Evolutionary conservation across 2,329 filamentous ascomycete species (phyloP), one percentile per base, ranked within the genome.

Genomic region (Aspergillus glaucus): DNA sequence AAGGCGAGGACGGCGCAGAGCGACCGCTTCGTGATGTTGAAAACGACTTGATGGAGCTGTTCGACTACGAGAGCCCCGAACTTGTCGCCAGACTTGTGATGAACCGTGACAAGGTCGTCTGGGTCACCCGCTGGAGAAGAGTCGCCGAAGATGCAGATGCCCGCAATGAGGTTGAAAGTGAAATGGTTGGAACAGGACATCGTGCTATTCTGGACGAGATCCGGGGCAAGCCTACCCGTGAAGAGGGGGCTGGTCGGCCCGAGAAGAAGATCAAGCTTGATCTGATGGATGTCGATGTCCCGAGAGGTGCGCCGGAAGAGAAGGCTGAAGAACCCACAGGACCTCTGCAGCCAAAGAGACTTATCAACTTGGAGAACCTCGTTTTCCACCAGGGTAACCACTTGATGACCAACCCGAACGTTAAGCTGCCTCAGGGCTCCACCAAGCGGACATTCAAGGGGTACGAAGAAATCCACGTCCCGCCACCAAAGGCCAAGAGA

Each of bases 311-410:
- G 48, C 68, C 63, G 34, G 65, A 73, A 41, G 80, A 86, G 52
- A 12, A 37, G 32, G 28, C 17, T 8, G 78, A 79, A 43, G 67
- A 74, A 19, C 69, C 73, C 24, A 86, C 89, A 44, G 88, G 91
- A 47, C 90, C 89, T 12, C 76, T 98, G 34, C 87, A 93, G 61
- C 93, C 94, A 2, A 85, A 85, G 57, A 88, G 88, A 64, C 74
- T 89, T 41, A 89, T 98, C 66, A 97, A 97, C 65, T 77, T 98
- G 45, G 92, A 98, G 50, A 97, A 97, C 61, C 81, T 98, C 30
- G 81, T 96, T 36, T 98, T 98, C 65, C 93, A 97, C 59, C 92
- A 97, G 70, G 93, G 93, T 46, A 98, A 97, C 62, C 93, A 98
- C 74, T 79, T 98, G 40, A 98, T 97, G 92, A 97, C 93, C n/a